Base-by-base conservation (phyloP, 176 grass and related monocot species). In the Themeda triandra region DNA sequence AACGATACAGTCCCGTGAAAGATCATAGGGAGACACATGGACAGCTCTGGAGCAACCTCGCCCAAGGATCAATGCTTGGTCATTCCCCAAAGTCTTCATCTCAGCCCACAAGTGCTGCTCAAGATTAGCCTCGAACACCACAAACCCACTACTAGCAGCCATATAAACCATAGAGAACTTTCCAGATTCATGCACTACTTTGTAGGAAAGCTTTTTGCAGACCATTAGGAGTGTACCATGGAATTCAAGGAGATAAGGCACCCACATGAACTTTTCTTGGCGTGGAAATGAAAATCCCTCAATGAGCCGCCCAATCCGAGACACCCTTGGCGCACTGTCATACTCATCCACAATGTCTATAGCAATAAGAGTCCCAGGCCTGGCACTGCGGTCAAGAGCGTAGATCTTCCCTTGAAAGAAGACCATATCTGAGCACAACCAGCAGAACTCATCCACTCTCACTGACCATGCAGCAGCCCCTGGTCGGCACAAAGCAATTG, bases 31-130 rank as follows among this genome's bases (percentile, higher is more conserved):
- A 17, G 51, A 76, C 49, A 76, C 49, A 14, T 1, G 11, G 17
- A 58, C 31, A 76, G 9, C 73, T 76, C 74, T 37, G 1, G 74
- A 76, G 74, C 74, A 76, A 12, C 74, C 74, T 76, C 21, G 74
- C 5, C 74, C 73, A 37, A 59, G 10, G 32, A 76, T 59, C 31
- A 76, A 37, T 2, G 49, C 73, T 15, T 36, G 73, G 18, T 58
- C 48, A 14, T 56, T 13, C 2, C 30, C 49, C 75, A 60, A 77
- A 60, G 12, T 40, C 23, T 35, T 77, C 32, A 77, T 35, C 21
- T 39, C 53, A 62, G 7, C 23, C 75, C 33, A 62, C 23, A 40
- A 25, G 21, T 3, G 3, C 7, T 14, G 4, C 21, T 39, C 33
- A 77, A 60, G 25, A n/a, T 77, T 7, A 25, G 33, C 33, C 13